phyloP scores from a whole-genome alignment of 2,329 filamentous ascomycete species.

The Fusarium begoniae region DNA sequence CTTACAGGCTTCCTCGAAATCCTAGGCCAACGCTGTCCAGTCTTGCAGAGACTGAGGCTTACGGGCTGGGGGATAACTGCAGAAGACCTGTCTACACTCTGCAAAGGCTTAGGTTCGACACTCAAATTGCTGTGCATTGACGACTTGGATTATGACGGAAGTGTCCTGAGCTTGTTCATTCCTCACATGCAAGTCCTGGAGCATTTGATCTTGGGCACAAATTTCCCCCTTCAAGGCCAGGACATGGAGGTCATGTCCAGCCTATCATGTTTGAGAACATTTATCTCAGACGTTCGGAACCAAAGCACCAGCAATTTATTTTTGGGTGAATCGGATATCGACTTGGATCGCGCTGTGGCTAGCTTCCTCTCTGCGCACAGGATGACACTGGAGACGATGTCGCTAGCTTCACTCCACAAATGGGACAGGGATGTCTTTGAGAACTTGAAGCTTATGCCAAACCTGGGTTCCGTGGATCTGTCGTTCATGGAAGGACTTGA shows the following conservation, averaged over 20 bases:
- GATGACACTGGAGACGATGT: background rate
- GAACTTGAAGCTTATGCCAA: background rate
- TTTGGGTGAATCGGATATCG: background rate
- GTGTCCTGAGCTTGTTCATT: rapidly evolving
- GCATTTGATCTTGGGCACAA: background rate
- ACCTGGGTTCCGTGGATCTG: background rate
- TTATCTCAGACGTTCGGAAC: background rate
- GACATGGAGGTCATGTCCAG: background rate
- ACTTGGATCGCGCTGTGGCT: background rate
- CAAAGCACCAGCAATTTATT: too few species aligned
- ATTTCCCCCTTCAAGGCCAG: background rate
- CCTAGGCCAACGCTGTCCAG: background rate
- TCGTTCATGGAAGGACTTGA: background rate
- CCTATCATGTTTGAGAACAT: background rate
- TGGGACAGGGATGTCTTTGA: background rate
- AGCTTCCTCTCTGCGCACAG: background rate
- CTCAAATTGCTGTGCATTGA: background rate
- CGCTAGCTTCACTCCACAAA: rapidly evolving
- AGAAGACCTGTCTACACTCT: background rate
- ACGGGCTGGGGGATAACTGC: rapidly evolving
- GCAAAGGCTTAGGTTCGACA: background rate
- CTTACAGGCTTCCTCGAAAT: background rate
- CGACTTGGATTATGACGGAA: background rate
- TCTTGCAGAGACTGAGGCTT: background rate
- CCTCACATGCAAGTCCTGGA: background rate